These are phyloP conservation scores for Lachnellula hyalina DNA, from an alignment of 2,329 filamentous ascomycete species.

Conservation along the genomic window DNA sequence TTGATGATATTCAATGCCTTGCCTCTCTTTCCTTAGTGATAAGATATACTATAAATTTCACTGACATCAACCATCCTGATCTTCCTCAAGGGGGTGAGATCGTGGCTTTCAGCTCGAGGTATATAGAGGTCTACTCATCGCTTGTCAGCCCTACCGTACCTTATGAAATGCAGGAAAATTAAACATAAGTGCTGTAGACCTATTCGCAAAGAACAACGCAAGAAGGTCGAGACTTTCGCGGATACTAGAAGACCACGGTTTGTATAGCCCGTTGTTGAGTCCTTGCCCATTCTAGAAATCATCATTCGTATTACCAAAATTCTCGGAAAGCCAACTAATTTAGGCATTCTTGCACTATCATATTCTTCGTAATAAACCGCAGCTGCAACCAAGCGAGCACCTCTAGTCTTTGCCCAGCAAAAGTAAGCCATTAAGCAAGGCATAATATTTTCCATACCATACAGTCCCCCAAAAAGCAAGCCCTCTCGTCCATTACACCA, in stretches of 20 bases:
- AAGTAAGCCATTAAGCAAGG: background rate
- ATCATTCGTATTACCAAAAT: too few relatives aligned
- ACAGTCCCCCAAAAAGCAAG: background rate
- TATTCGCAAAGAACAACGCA: too few relatives aligned
- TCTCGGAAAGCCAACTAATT: too few relatives aligned
- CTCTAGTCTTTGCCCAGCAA: too few relatives aligned
- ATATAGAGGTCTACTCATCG: background rate
- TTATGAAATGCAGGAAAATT: too few relatives aligned
- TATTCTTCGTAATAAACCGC: background rate
- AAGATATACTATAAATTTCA: background rate
- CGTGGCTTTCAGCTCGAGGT: background rate
- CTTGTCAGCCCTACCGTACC: too few relatives aligned
- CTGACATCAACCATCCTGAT: background rate
- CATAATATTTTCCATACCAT: background rate
- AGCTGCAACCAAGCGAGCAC: background rate
- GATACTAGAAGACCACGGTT: too few relatives aligned
- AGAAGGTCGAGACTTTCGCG: too few relatives aligned
- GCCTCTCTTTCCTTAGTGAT: background rate
- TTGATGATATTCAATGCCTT: background rate
- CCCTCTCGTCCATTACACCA: background rate
- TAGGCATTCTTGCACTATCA: too few relatives aligned
- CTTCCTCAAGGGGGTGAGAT: background rate
- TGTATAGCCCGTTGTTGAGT: too few relatives aligned
- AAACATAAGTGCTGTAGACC: too few relatives aligned
- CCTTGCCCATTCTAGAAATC: too few relatives aligned